Percentiles rank a stretch among this genome's conserved stretches.
These are phyloP conservation scores for Thoreauomyces humboldtii DNA, from an alignment of 192 early-diverging fungal genomes.

Conservation along the genomic window DNA sequence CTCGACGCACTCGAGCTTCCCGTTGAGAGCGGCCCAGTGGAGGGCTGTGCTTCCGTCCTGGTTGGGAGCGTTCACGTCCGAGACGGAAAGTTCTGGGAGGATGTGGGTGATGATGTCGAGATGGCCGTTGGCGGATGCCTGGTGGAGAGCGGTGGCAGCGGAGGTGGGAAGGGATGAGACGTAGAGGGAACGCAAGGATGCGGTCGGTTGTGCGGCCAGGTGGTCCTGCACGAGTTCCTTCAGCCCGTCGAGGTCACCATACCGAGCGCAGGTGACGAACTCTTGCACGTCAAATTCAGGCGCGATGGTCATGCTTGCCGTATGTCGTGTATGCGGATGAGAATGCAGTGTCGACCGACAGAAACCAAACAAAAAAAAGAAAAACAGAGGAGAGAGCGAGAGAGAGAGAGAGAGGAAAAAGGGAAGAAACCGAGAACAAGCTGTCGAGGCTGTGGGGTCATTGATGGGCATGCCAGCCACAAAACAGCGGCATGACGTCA, in stretches of 20 bases:
- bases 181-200: conserved; percentile 27
- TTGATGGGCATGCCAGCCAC: too few species aligned
- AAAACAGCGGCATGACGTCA: too few species aligned
- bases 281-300: conserved; percentile 46
- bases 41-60: conserved; percentile 56
- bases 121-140: conserved; percentile 80
- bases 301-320: too few species aligned
- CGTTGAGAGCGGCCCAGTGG: conserved; percentile 86
- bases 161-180: background rate
- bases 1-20: conserved; percentile 67
- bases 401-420: too few species aligned
- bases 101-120: conserved; percentile 49
- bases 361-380: too few species aligned
- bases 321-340: too few species aligned
- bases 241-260: conserved; percentile 73
- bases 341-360: too few species aligned
- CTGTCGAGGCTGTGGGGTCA: too few species aligned
- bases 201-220: conserved; percentile 22
- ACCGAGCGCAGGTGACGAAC: conserved; percentile 66
- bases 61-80: conserved; percentile 26
- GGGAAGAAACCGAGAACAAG: too few species aligned
- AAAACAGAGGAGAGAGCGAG: too few species aligned
- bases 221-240: conserved; percentile 37
- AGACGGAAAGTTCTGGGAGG: conserved; percentile 24
- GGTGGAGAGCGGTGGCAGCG: conserved; percentile 72